Conservation (phyloP, 1,139 yeast species). For the Yamadazyma diddensiae region DNA sequence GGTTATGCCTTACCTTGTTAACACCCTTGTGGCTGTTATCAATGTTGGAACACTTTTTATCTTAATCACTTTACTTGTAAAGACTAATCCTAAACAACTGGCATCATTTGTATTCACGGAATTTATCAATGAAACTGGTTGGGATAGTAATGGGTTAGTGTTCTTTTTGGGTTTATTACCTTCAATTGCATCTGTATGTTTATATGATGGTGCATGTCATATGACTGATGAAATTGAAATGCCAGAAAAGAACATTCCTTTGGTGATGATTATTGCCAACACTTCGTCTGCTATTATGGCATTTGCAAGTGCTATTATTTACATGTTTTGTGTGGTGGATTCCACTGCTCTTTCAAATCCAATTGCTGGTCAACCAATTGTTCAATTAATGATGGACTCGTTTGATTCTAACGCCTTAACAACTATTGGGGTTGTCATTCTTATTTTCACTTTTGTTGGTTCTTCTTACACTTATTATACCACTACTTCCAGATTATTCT, state of each 20-base stretch:
- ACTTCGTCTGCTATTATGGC: constrained; percentile 21
- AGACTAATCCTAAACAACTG: constrained; percentile 22
- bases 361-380: constrained; percentile 28
- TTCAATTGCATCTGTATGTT: constrained; percentile 23
- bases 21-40: constrained; percentile 18
- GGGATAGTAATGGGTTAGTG: constrained; percentile 27
- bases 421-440: constrained; percentile 22
- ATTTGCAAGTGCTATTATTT: constrained; percentile 22
- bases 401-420: constrained; percentile 23
- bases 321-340: constrained; percentile 25
- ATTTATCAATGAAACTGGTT: constrained; percentile 26
- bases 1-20: constrained; percentile 19
- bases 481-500: constrained; percentile 25
- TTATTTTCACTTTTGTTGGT: constrained; percentile 22
- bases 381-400: constrained; percentile 27
- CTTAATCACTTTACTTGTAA: constrained; percentile 22
- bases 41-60: constrained; percentile 26
- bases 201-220: constrained; percentile 30
- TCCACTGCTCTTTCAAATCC: constrained; percentile 19
- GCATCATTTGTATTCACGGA: constrained; percentile 22
- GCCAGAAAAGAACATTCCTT: constrained; percentile 27
- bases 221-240: constrained; percentile 29
- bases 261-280: constrained; percentile 26
- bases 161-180: constrained; percentile 28
- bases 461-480: constrained; percentile 20